Conservation (phyloP, 2,329 filamentous ascomycete species). For the Ilyonectria mors-panacis region DNA sequence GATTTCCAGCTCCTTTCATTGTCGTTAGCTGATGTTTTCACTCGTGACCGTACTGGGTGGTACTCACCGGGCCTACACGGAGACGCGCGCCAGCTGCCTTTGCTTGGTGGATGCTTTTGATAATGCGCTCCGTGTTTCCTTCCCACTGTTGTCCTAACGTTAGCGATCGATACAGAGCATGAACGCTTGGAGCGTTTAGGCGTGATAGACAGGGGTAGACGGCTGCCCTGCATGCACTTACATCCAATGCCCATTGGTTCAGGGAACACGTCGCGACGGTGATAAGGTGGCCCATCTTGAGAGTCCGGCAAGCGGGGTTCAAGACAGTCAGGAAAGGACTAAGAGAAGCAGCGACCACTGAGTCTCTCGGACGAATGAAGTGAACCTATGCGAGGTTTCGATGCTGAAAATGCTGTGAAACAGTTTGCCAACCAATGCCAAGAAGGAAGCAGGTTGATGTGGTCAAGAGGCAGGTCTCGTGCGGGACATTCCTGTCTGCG, state of each 20-base stretch:
- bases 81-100: conserved; percentile 74
- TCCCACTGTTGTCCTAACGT: conserved; percentile 43
- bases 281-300: conserved; percentile 37
- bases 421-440: not conserved
- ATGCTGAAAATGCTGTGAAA: not conserved
- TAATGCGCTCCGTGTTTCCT: conserved; percentile 75
- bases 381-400: not conserved
- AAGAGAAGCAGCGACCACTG: not conserved
- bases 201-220: not conserved
- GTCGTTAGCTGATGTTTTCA: not conserved
- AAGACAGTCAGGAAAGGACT: not conserved
- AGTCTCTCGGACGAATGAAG: not conserved
- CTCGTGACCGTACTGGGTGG: conserved; percentile 29
- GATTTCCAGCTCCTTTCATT: conserved; percentile 59
- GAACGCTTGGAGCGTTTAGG: not conserved
- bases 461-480: not conserved
- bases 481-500: not conserved
- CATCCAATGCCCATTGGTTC: conserved; percentile 55
- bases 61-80: conserved; percentile 66
- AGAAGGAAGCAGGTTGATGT: not conserved
- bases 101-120: conserved; percentile 72
- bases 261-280: conserved; percentile 55
- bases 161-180: not conserved
- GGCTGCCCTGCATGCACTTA: not conserved
- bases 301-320: not conserved